A percentile compares a stretch with the other conserved stretches of the same genome.
phyloP scores from a whole-genome alignment of 2,329 filamentous ascomycete species.

The Diaporthe vexans region DNA sequence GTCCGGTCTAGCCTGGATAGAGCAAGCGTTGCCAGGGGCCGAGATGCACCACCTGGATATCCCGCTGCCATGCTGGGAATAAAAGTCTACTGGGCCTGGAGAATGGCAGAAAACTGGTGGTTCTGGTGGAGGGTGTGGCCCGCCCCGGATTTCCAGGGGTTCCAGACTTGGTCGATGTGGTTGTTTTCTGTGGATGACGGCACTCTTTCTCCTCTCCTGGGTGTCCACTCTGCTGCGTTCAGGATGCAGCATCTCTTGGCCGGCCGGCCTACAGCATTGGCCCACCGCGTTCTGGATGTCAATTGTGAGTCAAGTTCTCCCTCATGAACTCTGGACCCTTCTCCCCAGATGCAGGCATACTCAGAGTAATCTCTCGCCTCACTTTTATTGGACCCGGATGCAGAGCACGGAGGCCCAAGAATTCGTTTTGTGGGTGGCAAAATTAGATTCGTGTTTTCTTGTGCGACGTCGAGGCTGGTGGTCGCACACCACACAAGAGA shows the following conservation, averaged over 20 bases:
- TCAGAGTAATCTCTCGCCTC: neutral
- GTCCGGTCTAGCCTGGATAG: slow-evolving; percentile 3
- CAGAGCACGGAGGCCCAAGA: slow-evolving; percentile 10
- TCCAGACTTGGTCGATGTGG: slow-evolving; percentile 3
- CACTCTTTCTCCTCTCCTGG: slow-evolving; percentile 24
- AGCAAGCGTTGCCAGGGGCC: slow-evolving; percentile 26
- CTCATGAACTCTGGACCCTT: neutral
- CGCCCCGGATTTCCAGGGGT: slow-evolving; percentile 37
- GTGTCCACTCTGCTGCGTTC: slow-evolving; percentile 27
- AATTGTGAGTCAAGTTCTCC: slow-evolving; percentile 12
- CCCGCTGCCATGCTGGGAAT: slow-evolving; percentile 14
- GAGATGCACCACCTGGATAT: slow-evolving; percentile 28
- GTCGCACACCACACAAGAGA: neutral
- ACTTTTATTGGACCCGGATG: slow-evolving; percentile 16
- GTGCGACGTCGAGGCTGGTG: slow-evolving; percentile 12
- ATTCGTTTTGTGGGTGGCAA: slow-evolving; percentile 34
- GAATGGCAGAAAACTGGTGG: slow-evolving; percentile 1
- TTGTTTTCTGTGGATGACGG: slow-evolving; percentile 7
- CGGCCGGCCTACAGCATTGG: slow-evolving; percentile 3
- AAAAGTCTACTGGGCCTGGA: neutral
- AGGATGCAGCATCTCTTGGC: slow-evolving; percentile 26
- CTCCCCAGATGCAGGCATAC: neutral
- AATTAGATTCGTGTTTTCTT: slow-evolving; percentile 28
- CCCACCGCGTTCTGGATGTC: neutral
- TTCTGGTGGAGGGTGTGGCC: slow-evolving; percentile 20